Conservation (phyloP, 495 filamentous ascomycete species). For the Talaromyces nanjingensis region DNA sequence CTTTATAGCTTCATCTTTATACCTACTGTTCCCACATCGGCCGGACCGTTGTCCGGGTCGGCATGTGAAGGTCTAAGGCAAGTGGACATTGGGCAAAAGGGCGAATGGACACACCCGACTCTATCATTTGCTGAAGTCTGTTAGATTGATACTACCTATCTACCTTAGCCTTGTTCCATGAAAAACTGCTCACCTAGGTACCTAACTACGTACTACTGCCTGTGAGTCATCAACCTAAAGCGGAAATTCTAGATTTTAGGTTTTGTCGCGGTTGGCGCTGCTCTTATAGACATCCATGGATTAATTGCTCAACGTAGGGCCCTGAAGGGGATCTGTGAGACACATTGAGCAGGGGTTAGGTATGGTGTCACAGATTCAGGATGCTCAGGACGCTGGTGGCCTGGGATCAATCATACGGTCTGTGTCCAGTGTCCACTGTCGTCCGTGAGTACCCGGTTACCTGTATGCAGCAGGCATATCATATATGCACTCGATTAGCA, state of each 20-base stretch:
- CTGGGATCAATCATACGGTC: not conserved
- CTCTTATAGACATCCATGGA: not conserved
- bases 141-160: not conserved
- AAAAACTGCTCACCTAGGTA: not conserved
- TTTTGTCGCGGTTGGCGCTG: slow-evolving; percentile 1
- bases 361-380: not conserved
- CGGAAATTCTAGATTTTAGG: not conserved
- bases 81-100: too few relatives aligned
- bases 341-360: not conserved
- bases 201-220: not conserved
- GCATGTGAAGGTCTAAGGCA: not conserved
- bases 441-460: not conserved
- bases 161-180: not conserved
- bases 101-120: not conserved
- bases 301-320: not conserved
- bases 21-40: not conserved
- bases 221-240: not conserved
- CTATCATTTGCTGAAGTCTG: not conserved
- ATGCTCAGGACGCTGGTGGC: not conserved
- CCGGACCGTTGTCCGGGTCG: not conserved
- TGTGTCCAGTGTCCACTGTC: not conserved
- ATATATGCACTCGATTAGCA: not conserved
- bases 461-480: not conserved
- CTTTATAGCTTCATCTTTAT: not conserved
- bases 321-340: not conserved